Base-by-base conservation (phyloP, 163 green algal species). In the Chloromonas sp. region DNA sequence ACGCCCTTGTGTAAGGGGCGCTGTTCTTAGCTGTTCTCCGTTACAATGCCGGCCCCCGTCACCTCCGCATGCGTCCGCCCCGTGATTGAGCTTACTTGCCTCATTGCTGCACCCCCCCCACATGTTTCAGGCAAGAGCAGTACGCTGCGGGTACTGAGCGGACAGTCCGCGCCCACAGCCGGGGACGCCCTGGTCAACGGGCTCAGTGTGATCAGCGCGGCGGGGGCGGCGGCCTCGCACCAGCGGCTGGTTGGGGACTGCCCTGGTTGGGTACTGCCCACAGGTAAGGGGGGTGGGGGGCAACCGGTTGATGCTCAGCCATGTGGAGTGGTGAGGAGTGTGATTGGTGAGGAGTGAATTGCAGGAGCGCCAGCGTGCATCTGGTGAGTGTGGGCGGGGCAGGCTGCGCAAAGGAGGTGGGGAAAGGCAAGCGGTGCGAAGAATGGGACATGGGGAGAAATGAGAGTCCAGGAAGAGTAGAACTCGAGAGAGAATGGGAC, bases 91-190 rank as follows among this genome's bases (percentile, higher is more conserved):
- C 66, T 74, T 74, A 11, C 66, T 74, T 74, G 66, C 66, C 36
- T 36, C 36, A 36, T 36, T 36, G 36, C 36, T 36, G 36, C 36
- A 36, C 36, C 36, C 36, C 36, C 76, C 58, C 76, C 14, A 81
- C 76, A 15, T 15, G 11, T 57, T 59, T 93, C 94, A n/a, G 94
- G 94, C 82, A 97, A 97, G 87, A 91, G 86, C 78, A 96, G 93
- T 15, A 87, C 90, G 2, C 92, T 97, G 80, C 93, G 92, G 85
- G 91, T 95, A 77, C 87, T 94, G 14, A 71, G n/a, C 36, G 81
- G 81, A 13, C 81, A 84, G 81, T 14, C 61, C 14, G 3, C 58
- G 11, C 60, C 81, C 60, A 74, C 59, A 0, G 60, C 57, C 1
- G 84, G 84, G 13, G 13, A 70, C 2, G 79, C 80, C 2, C 58